Evolutionary conservation across 2,329 filamentous ascomycete species (phyloP).

Genomic region (Talaromyces amestolkiae): DNA sequence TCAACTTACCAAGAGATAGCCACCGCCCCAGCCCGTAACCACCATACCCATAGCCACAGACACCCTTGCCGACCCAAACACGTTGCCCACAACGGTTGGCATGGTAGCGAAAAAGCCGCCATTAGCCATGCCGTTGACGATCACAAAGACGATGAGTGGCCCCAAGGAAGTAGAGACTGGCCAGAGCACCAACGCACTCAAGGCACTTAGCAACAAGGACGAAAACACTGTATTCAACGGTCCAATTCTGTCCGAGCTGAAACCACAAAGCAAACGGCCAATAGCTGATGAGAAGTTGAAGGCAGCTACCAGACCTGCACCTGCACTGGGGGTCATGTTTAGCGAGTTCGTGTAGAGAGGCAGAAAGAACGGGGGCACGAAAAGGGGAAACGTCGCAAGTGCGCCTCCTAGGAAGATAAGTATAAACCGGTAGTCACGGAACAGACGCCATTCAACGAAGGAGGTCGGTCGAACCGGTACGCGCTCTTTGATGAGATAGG

Average conservation of each 20-base stretch:
- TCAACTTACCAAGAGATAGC: conserved; percentile 55
- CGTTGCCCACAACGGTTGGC: conserved; percentile 60
- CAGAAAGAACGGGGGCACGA: conserved; percentile 62
- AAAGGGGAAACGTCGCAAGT: conserved; percentile 59
- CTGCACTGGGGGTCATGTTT: conserved; percentile 53
- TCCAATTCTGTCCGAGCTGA: conserved; percentile 55
- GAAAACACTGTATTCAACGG: conserved; percentile 56
- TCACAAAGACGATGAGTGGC: conserved; percentile 56
- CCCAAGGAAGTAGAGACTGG: conserved; percentile 56
- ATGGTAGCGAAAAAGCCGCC: conserved; percentile 64
- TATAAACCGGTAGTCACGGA: conserved; percentile 52
- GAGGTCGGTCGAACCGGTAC: conserved; percentile 37
- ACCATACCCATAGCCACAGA: conserved; percentile 62
- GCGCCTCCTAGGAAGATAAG: conserved; percentile 55
- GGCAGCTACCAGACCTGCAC: conserved; percentile 58
- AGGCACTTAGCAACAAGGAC: conserved; percentile 51
- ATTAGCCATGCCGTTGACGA: conserved; percentile 60
- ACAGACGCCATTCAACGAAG: conserved; percentile 55
- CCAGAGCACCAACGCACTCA: conserved; percentile 63
- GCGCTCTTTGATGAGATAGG: conserved; percentile 56
- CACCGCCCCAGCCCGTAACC: conserved; percentile 59
- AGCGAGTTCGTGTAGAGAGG: conserved; percentile 57
- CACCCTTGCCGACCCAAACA: conserved; percentile 57
- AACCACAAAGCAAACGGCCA: conserved; percentile 56
- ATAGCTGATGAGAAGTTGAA: conserved; percentile 62